A percentile compares a stretch with the other conserved stretches of the same genome.
phyloP scores from a whole-genome alignment of 2,329 filamentous ascomycete genomes.

The Penicillium rolfsii region DNA sequence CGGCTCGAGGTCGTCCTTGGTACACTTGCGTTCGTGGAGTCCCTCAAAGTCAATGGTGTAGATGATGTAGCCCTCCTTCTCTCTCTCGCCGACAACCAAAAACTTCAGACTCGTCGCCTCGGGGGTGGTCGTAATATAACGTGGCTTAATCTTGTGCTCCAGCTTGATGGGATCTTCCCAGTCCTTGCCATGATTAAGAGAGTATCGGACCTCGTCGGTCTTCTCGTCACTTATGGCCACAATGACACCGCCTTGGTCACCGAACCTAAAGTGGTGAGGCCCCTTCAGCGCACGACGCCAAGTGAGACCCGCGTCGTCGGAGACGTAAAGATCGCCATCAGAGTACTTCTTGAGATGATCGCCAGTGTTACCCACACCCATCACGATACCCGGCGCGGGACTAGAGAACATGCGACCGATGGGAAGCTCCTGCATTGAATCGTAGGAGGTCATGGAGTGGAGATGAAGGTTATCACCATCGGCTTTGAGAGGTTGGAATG shows the following conservation, averaged over 20 bases:
- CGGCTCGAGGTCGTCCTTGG: constrained; percentile 71
- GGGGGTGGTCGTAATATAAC: constrained; percentile 80
- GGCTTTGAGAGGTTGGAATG: constrained; percentile 73
- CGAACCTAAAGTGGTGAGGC: constrained; percentile 94
- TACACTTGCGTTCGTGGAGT: constrained; percentile 79
- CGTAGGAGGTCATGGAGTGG: constrained; percentile 80
- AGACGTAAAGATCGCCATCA: constrained; percentile 82
- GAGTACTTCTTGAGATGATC: constrained; percentile 69
- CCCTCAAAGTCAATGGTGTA: constrained; percentile 82
- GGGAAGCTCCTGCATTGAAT: constrained; percentile 49
- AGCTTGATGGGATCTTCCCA: constrained; percentile 73
- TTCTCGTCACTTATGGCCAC: constrained; percentile 75
- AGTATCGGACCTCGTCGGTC: constrained; percentile 71
- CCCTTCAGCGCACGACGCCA: constrained; percentile 76
- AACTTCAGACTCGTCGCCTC: constrained; percentile 95
- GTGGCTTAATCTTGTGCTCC: constrained; percentile 70
- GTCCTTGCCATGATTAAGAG: constrained; percentile 82
- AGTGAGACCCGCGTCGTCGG: constrained; percentile 83
- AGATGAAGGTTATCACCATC: constrained; percentile 74
- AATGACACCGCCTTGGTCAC: constrained; percentile 86
- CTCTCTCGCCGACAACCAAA: constrained; percentile 68
- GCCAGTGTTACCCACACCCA: constrained; percentile 92
- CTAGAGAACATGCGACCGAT: constrained; percentile 94
- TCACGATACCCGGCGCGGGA: constrained; percentile 86
- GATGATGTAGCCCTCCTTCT: constrained; percentile 59